These are phyloP conservation scores for Setaria italica DNA, from an alignment of 202 grass and related monocot genomes.

Conservation along the genomic window DNA sequence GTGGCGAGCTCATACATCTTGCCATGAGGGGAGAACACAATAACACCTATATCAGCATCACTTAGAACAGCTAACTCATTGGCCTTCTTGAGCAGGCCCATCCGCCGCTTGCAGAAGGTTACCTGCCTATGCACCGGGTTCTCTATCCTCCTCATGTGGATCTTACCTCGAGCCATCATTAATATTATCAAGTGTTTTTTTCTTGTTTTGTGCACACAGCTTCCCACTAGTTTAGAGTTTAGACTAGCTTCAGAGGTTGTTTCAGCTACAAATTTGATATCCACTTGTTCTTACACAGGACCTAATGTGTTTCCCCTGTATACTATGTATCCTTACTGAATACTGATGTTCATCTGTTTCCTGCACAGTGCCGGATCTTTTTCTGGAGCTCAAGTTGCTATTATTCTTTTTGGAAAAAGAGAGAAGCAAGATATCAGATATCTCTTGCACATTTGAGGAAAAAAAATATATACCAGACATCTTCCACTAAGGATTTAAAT, in stretches of 20 bases:
- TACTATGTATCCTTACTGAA: too few relatives aligned
- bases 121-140: conserved; percentile 90
- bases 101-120: conserved; percentile 89
- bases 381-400: neutral
- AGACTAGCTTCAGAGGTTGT: conserved; percentile 68
- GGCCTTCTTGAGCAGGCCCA: conserved; percentile 87
- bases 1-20: conserved; percentile 87
- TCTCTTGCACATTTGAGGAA: too few relatives aligned
- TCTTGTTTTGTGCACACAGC: conserved; percentile 48
- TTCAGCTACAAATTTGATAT: conserved; percentile 17
- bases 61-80: conserved; percentile 81
- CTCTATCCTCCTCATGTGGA: conserved; percentile 84
- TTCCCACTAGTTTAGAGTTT: conserved; percentile 80
- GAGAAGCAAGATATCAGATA: too few relatives aligned
- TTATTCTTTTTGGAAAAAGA: neutral
- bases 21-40: conserved; percentile 70
- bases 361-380: neutral
- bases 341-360: neutral
- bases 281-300: conserved; percentile 12
- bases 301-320: neutral
- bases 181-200: neutral
- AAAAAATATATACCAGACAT: neutral
- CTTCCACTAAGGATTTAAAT: neutral
- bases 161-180: conserved; percentile 81
- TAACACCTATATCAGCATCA: conserved; percentile 80